Evolutionary conservation across 2,329 filamentous ascomycete genomes (phyloP).

Genomic region (Colletotrichum falcatum): DNA sequence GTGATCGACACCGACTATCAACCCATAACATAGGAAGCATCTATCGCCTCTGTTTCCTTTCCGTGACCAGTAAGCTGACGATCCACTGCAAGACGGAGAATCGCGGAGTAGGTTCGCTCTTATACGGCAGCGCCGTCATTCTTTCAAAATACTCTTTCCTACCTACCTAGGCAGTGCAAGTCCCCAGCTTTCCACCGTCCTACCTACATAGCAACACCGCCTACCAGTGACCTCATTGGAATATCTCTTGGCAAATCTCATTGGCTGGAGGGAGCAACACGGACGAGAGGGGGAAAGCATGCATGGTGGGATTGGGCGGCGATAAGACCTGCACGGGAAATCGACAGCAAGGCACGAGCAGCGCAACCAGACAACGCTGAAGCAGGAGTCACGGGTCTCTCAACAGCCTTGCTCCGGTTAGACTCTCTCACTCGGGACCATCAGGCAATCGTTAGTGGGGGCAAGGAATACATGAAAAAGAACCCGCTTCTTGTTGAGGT

Average conservation of each 20-base stretch:
- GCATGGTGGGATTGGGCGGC: constrained; percentile 19
- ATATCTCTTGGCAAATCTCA: background rate
- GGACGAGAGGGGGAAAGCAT: background rate
- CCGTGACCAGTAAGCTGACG: background rate
- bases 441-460: constrained; percentile 10
- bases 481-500: background rate
- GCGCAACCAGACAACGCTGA: background rate
- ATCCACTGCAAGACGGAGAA: background rate
- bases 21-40: background rate
- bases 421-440: constrained; percentile 20
- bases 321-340: constrained; percentile 27
- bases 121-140: background rate
- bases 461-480: background rate
- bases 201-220: background rate
- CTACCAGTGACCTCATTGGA: constrained; percentile 18
- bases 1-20: background rate
- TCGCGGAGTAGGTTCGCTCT: background rate
- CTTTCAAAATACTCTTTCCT: too few relatives aligned
- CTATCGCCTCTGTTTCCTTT: background rate
- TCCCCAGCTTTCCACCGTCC: background rate
- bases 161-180: background rate
- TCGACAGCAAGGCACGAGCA: background rate
- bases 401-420: background rate
- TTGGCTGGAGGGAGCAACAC: constrained; percentile 9
- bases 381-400: background rate